Conservation (phyloP, 352 stramenopile species). For the Phytopythium boreale region DNA sequence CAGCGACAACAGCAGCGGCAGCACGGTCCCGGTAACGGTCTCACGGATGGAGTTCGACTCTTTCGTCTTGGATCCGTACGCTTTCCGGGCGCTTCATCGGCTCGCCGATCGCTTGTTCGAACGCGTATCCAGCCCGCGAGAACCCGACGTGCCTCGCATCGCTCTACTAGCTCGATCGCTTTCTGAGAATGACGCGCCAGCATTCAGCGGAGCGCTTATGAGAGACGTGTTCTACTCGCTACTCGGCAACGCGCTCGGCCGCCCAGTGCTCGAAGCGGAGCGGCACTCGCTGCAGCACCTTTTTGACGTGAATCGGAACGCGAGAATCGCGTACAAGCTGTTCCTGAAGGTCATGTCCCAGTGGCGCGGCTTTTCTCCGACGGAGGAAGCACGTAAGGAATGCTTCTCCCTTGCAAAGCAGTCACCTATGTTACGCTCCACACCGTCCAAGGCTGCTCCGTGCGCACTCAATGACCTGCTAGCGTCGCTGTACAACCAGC, state of each 20-base stretch:
- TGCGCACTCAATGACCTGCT: conserved; percentile 31
- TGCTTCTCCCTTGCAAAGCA: not conserved
- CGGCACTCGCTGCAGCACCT: conserved; percentile 49
- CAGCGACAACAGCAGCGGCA: conserved; percentile 10
- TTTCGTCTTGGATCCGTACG: conserved; percentile 64
- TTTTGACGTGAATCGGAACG: conserved; percentile 66
- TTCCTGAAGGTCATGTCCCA: conserved; percentile 75
- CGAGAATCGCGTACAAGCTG: conserved; percentile 61
- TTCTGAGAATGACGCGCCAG: conserved; percentile 27
- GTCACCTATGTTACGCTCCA: no score
- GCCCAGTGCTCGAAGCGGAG: conserved; percentile 24
- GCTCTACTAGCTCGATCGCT: conserved; percentile 47
- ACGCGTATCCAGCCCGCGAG: conserved; percentile 6
- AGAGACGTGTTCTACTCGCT: conserved; percentile 24
- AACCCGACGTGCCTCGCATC: conserved; percentile 31
- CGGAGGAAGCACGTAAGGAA: not conserved
- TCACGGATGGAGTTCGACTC: conserved; percentile 81
- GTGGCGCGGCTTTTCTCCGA: conserved; percentile 16
- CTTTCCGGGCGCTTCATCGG: conserved; percentile 22
- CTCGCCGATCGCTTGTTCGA: conserved; percentile 35
- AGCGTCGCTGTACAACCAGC: conserved; percentile 51
- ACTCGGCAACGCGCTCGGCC: conserved; percentile 30
- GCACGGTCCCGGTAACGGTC: conserved; percentile 28
- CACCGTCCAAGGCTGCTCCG: not conserved
- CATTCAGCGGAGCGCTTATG: conserved; percentile 24